Conservation (phyloP, 495 filamentous ascomycete species). For the Penicillium taxi region DNA sequence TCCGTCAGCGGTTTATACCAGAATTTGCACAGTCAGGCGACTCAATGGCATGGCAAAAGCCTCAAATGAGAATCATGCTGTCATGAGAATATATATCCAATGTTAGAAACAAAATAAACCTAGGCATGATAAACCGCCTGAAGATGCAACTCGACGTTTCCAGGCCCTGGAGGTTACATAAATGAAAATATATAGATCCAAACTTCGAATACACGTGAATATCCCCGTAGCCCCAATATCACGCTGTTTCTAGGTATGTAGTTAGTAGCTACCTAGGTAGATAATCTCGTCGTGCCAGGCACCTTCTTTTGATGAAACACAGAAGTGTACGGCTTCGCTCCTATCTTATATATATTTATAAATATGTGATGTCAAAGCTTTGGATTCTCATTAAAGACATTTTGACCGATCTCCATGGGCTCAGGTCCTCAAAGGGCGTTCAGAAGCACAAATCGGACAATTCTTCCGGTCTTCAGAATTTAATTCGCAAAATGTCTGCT, state of each 20-base stretch:
- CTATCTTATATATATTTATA: slow-evolving; percentile 28
- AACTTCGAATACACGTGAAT: too few relatives aligned
- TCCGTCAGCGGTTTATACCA: slow-evolving; percentile 2
- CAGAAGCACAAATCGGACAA: not conserved
- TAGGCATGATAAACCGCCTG: too few relatives aligned
- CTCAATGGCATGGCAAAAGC: slow-evolving; percentile 12
- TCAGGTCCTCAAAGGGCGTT: slow-evolving; percentile 1
- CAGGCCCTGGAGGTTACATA: not conserved
- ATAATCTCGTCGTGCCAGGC: too few relatives aligned
- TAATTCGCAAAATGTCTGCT: slow-evolving; percentile 8
- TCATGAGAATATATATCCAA: slow-evolving; percentile 31
- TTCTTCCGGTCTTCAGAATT: too few relatives aligned
- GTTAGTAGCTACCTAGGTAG: too few relatives aligned
- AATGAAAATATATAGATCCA: too few relatives aligned
- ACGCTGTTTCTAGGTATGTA: too few relatives aligned
- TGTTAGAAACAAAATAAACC: too few relatives aligned
- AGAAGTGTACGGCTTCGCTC: slow-evolving; percentile 10
- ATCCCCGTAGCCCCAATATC: too few relatives aligned
- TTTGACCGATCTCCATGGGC: slow-evolving; percentile 21
- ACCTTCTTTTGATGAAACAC: slow-evolving; percentile 5
- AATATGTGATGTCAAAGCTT: slow-evolving; percentile 25
- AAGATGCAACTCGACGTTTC: too few relatives aligned
- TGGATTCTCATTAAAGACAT: slow-evolving; percentile 18
- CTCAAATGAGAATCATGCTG: slow-evolving; percentile 23
- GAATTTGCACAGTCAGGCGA: slow-evolving; percentile 5